These are phyloP conservation scores for Colletotrichum sp. DNA, from an alignment of 2,329 filamentous ascomycete species.

Conservation along the genomic window DNA sequence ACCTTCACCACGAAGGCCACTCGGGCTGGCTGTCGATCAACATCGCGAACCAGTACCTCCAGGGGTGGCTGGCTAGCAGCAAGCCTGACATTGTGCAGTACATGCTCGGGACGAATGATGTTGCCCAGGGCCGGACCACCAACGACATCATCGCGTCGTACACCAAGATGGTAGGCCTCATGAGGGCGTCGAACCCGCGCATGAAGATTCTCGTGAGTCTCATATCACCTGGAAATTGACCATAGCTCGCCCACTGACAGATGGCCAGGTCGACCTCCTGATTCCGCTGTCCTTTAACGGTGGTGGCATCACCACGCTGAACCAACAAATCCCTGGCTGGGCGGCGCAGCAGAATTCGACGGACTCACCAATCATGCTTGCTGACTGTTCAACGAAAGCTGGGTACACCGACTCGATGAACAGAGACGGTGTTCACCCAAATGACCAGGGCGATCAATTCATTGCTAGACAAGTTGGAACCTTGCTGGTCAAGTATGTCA, in stretches of 20 bases:
- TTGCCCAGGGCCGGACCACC: conserved; percentile 32
- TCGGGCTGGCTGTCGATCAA: conserved; percentile 47
- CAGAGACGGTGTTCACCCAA: conserved; percentile 46
- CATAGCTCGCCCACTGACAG: rapidly evolving
- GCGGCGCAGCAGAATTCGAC: conserved; percentile 36
- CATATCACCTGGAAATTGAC: background rate
- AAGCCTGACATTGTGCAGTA: conserved; percentile 49
- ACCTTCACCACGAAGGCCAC: conserved; percentile 49
- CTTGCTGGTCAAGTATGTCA: conserved; percentile 37
- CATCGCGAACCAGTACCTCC: conserved; percentile 46
- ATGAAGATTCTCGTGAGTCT: conserved; percentile 44
- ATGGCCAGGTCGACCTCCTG: conserved; percentile 39
- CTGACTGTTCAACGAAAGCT: conserved; percentile 38
- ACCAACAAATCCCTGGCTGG: conserved; percentile 43
- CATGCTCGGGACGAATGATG: conserved; percentile 52
- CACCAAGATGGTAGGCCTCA: conserved; percentile 41
- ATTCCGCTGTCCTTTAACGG: conserved; percentile 39
- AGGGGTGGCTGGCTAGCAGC: conserved; percentile 40
- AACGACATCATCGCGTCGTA: conserved; percentile 43
- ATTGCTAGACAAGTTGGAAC: conserved; percentile 36
- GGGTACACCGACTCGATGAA: conserved; percentile 37
- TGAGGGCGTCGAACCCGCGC: conserved; percentile 39
- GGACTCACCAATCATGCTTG: conserved; percentile 43
- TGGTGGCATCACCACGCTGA: conserved; percentile 34
- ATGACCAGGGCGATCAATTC: conserved; percentile 36